Percentiles rank a stretch among this genome's conserved stretches.
Conservation (phyloP, 2,329 filamentous ascomycete genomes). For the Sporothrix humicola region DNA sequence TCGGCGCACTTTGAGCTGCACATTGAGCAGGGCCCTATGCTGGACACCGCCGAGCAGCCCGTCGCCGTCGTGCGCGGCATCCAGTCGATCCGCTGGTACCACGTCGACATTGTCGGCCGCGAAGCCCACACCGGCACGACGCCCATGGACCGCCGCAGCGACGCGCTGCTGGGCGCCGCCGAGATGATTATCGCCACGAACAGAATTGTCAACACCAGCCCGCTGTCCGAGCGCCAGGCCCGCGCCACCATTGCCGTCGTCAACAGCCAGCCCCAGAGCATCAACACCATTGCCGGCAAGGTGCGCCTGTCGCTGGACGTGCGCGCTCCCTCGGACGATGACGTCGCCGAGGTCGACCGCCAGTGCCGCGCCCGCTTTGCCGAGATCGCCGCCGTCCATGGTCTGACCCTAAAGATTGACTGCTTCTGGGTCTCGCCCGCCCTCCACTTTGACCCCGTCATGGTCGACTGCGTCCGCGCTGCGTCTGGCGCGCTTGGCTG, state of each 20-base stretch:
- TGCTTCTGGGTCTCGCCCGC: slow-evolving; percentile 36
- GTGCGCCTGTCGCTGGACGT: slow-evolving; percentile 74
- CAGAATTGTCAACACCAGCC: slow-evolving; percentile 59
- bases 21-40: slow-evolving; percentile 81
- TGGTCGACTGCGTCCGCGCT: slow-evolving; percentile 36
- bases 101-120: slow-evolving; percentile 66
- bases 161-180: slow-evolving; percentile 52
- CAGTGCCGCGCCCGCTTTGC: slow-evolving; percentile 33
- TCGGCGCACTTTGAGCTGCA: slow-evolving; percentile 83
- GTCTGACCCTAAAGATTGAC: slow-evolving; percentile 30
- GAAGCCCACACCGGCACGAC: slow-evolving; percentile 80
- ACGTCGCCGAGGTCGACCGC: slow-evolving; percentile 61
- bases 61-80: slow-evolving; percentile 74
- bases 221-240: slow-evolving; percentile 53
- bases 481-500: slow-evolving; percentile 22
- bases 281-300: slow-evolving; percentile 73
- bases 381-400: slow-evolving; percentile 31
- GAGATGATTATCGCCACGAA: slow-evolving; percentile 71
- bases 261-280: slow-evolving; percentile 66
- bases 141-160: slow-evolving; percentile 49
- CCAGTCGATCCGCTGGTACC: slow-evolving; percentile 78
- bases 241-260: slow-evolving; percentile 74
- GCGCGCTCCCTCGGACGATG: slow-evolving; percentile 61
- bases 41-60: slow-evolving; percentile 67
- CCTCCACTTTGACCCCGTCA: slow-evolving; percentile 36